A percentile compares a stretch with the other conserved stretches of the same genome.
Conservation (phyloP, 169 alveolate species). For the Cytauxzoon felis region DNA sequence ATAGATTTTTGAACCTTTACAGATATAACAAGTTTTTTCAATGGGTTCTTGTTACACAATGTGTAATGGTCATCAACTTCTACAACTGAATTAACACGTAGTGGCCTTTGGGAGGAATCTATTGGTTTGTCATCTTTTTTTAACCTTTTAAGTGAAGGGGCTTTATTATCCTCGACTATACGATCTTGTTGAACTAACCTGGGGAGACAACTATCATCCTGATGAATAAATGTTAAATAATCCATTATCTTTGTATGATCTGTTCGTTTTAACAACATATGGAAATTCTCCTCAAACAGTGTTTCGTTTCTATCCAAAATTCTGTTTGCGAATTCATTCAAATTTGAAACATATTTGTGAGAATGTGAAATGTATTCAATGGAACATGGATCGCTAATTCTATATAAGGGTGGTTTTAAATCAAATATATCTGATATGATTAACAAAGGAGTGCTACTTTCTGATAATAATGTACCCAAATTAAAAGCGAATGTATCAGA, state of each 20-base stretch:
- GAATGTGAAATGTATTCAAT: too few species aligned
- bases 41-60: conserved; percentile 37
- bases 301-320: conserved; percentile 2
- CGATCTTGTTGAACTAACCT: conserved; percentile 24
- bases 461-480: too few species aligned
- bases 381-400: too few species aligned
- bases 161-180: neutral
- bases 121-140: conserved; percentile 5
- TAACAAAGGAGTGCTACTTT: too few species aligned
- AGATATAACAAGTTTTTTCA: conserved; percentile 43
- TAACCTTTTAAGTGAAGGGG: neutral
- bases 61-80: conserved; percentile 23
- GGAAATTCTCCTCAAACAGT: conserved; percentile 13
- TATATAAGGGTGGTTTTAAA: too few species aligned
- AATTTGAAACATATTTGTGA: too few species aligned
- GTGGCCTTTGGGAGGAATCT: neutral
- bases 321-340: neutral
- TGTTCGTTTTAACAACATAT: neutral
- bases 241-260: neutral
- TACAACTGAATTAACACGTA: neutral
- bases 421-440: too few species aligned
- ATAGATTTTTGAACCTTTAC: conserved; percentile 8
- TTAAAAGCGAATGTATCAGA: too few species aligned
- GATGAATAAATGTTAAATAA: conserved; percentile 6
- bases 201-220: conserved; percentile 14